Percentiles rank a stretch among this genome's conserved stretches.
These are phyloP conservation scores for Penicillium dipodomyicola DNA, from an alignment of 495 filamentous ascomycete genomes.

Conservation along the genomic window DNA sequence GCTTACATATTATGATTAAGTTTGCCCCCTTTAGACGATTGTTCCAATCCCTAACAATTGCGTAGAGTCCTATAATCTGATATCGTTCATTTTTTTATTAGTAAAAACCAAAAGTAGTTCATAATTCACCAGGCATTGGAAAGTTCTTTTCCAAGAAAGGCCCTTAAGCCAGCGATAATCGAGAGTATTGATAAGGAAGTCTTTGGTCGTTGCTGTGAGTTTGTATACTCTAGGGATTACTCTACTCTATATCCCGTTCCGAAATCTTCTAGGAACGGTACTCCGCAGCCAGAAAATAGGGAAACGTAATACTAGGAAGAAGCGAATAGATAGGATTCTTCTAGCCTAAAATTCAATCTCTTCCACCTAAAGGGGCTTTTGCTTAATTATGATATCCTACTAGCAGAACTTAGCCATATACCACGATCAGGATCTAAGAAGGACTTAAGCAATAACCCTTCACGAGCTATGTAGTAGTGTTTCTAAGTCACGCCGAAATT, in stretches of 20 bases:
- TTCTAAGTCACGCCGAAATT: too few species aligned
- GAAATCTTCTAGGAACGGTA: neutral
- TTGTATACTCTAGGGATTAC: slow-evolving; percentile 21
- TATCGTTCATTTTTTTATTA: slow-evolving; percentile 1
- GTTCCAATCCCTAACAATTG: slow-evolving; percentile 1
- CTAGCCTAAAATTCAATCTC: slow-evolving; percentile 12
- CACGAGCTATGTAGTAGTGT: too few species aligned
- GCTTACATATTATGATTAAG: slow-evolving; percentile 7
- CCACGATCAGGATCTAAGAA: slow-evolving; percentile 2
- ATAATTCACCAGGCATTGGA: slow-evolving; percentile 9
- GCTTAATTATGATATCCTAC: slow-evolving; percentile 4
- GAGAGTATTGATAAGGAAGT: slow-evolving; percentile 15
- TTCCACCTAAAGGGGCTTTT: slow-evolving; percentile 12
- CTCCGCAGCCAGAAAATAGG: neutral
- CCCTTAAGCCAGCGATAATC: slow-evolving; percentile 7
- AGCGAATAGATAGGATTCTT: slow-evolving; percentile 15
- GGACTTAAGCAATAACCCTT: slow-evolving; percentile 9
- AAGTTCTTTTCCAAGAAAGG: slow-evolving; percentile 9
- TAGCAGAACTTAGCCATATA: slow-evolving; percentile 9
- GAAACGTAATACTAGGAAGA: neutral
- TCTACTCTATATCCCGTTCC: slow-evolving; percentile 11
- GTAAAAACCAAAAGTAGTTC: slow-evolving; percentile 13
- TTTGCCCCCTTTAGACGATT: neutral
- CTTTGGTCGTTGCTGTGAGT: slow-evolving; percentile 23
- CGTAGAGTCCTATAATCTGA: slow-evolving; percentile 10